phyloP scores from a whole-genome alignment of 2,329 filamentous ascomycete genomes.

The Didymosphaeria variabile region DNA sequence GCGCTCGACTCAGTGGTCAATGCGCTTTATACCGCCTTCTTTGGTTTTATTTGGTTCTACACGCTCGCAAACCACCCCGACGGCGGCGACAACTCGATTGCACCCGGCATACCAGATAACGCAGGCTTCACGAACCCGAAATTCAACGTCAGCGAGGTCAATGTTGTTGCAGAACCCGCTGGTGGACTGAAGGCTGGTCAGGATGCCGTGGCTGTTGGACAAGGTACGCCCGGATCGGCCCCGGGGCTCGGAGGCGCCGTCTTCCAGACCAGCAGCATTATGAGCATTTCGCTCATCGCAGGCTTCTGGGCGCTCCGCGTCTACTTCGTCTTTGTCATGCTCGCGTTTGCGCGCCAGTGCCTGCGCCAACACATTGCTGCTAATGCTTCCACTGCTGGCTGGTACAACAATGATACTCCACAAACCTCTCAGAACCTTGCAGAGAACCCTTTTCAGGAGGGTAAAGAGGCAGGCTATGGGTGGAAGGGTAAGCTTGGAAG shows the following conservation, averaged over 20 bases:
- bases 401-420: constrained; percentile 50
- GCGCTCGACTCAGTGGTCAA: constrained; percentile 84
- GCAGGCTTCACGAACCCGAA: constrained; percentile 72
- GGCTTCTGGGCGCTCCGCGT: constrained; percentile 77
- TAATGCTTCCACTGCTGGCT: constrained; percentile 55
- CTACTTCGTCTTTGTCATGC: constrained; percentile 85
- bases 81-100: constrained; percentile 39
- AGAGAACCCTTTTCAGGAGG: constrained; percentile 74
- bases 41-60: constrained; percentile 87
- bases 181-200: constrained; percentile 59
- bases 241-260: constrained; percentile 68
- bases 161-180: constrained; percentile 61
- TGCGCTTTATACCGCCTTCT: constrained; percentile 80
- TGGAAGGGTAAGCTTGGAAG: constrained; percentile 83
- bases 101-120: constrained; percentile 66
- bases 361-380: constrained; percentile 72
- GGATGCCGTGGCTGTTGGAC: constrained; percentile 61
- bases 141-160: constrained; percentile 67
- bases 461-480: constrained; percentile 77
- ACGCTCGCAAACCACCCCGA: constrained; percentile 67
- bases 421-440: constrained; percentile 57
- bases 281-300: constrained; percentile 80
- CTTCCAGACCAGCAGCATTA: constrained; percentile 72
- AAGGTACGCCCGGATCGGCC: constrained; percentile 45
- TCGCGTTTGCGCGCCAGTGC: constrained; percentile 81